Percentiles rank a stretch among this genome's conserved stretches.
Conservation (phyloP, 257 asterid genomes). For the Forsythia viridissima region DNA sequence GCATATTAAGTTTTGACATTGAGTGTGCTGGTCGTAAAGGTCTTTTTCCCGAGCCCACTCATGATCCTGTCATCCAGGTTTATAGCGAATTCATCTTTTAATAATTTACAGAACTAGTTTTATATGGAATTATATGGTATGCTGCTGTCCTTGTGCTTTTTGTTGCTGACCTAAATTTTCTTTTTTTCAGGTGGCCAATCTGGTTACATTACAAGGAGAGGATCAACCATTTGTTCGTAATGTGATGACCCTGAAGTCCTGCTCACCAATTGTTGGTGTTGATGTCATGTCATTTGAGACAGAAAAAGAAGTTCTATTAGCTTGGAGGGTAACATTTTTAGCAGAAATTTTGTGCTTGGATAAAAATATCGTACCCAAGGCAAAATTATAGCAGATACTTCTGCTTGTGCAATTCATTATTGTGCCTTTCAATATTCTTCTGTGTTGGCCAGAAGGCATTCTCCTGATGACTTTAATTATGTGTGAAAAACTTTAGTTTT, state of each 20-base stretch:
- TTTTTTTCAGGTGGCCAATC: constrained; percentile 78
- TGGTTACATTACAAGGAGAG: constrained; percentile 92
- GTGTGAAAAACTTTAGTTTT: neutral
- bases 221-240: constrained; percentile 88
- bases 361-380: constrained; percentile 1
- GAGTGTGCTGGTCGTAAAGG: constrained; percentile 99
- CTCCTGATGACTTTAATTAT: neutral
- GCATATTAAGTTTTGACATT: constrained; percentile 94
- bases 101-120: neutral
- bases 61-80: constrained; percentile 99
- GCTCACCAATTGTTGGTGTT: constrained; percentile 96
- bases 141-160: constrained; percentile 22
- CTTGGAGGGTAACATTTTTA: constrained; percentile 86
- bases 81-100: constrained; percentile 1
- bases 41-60: constrained; percentile 92
- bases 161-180: constrained; percentile 26
- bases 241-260: constrained; percentile 96
- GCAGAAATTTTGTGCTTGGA: constrained; percentile 1
- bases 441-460: constrained; percentile 13
- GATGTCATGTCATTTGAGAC: constrained; percentile 97
- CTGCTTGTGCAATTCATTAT: neutral
- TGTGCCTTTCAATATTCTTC: neutral
- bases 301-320: constrained; percentile 81
- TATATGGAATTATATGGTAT: constrained; percentile 3
- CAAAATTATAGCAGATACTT: constrained; percentile 9